Evolutionary conservation across 352 stramenopile species (phyloP).

Genomic region (Pythium guiyangense): DNA sequence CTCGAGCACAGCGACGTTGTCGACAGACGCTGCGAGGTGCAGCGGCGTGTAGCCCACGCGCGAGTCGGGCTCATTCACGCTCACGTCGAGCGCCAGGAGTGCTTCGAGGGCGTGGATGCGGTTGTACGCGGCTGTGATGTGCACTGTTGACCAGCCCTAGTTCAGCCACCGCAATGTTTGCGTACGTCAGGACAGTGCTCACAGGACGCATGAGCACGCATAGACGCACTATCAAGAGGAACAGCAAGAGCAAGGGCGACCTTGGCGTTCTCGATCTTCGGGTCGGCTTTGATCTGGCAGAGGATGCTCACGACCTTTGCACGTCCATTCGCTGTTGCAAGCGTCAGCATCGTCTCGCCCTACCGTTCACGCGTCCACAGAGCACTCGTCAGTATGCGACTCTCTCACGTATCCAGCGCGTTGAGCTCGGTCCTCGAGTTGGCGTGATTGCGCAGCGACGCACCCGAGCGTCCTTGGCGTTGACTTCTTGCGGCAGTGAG

Average conservation of each 20-base stretch:
- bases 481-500: slow-evolving; percentile 61
- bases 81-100: slow-evolving; percentile 39
- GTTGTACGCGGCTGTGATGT: slow-evolving; percentile 53
- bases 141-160: slow-evolving; percentile 54
- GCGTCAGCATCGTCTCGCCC: slow-evolving; percentile 73
- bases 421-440: too few species aligned
- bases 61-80: slow-evolving; percentile 35
- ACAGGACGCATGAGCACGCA: too few species aligned
- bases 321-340: slow-evolving; percentile 44
- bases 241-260: too few species aligned
- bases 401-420: too few species aligned
- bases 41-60: slow-evolving; percentile 54
- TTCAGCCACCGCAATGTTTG: too few species aligned
- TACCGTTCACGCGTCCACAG: too few species aligned
- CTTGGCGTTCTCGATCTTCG: slow-evolving; percentile 59
- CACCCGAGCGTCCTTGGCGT: slow-evolving; percentile 49
- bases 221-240: too few species aligned
- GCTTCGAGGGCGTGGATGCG: slow-evolving; percentile 39
- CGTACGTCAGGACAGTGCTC: background rate
- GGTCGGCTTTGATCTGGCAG: slow-evolving; percentile 59
- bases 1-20: slow-evolving; percentile 49
- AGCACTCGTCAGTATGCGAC: too few species aligned
- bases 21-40: slow-evolving; percentile 48
- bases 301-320: slow-evolving; percentile 51
- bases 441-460: too few species aligned